Base-by-base conservation (phyloP, 2,329 filamentous ascomycete species). In the Ophiostoma quercus region DNA sequence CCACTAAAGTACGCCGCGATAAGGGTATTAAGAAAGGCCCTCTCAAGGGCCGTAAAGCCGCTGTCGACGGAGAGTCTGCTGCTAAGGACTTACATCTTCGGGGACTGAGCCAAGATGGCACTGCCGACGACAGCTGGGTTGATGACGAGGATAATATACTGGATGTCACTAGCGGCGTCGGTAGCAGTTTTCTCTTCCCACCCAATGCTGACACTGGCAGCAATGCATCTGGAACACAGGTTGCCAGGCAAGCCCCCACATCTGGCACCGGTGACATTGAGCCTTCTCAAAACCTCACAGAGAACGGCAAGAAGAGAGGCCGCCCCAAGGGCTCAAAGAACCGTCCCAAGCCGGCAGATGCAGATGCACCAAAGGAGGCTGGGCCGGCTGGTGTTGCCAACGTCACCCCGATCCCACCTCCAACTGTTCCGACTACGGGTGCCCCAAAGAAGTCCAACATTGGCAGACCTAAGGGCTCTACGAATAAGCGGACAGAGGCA, bases 251-350 rank as follows among this genome's bases (percentile, higher is more conserved):
- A 39, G 34, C 62, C 8, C 62, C 62, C 4, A 65, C 62, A 22
- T 65, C 62, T 41, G 62, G 34, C 6, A 16, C 29, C 1, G 54
- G 16, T n/a, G 7, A n/a, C 11, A 57, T 57, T 2, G 63, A 54
- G 25, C 19, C 34, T 39, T 22, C 34, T 19, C 67, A 29, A 39
- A 67, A 16, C 3, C 37, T 25, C 16, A 54, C 19, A 1, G 71
- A 67, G 2, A 76, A 73, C 60, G 71, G 74, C 0, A 83, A 79
- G 74, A 81, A 78, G 67, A 78, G 81, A 69, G 82, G 84, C 6
- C 79, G 84, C 41, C 84, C 84, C 0, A 85, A 84, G 71, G 84
- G 84, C 0, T 85, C 84, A 1, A 84, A 82, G 71, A 85, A 85
- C 71, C 79, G 82, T 2, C 78, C 80, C 2, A 83, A 81, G 71